Base-by-base conservation (phyloP, 2,329 filamentous ascomycete genomes). In the Aspergillus uvarum region DNA sequence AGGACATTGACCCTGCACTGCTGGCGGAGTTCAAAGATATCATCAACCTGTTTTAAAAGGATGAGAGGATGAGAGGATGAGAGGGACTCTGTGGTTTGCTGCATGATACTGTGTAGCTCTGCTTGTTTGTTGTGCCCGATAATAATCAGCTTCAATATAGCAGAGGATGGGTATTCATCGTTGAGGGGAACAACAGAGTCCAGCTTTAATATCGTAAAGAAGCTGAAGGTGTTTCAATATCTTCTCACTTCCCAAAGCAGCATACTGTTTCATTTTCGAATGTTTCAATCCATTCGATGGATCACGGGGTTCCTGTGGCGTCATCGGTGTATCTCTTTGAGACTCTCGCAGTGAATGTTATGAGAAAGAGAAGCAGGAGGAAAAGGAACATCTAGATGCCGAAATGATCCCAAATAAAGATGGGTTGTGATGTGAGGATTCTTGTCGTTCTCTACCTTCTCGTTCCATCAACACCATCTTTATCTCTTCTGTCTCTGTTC, bases 21-120 rank as follows among this genome's bases (percentile, higher is more conserved):
- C 63, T 78, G 56, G 70, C 77, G 56, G 74, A 79, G 61, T 79
- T 77, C 59, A 74, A 74, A 47, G 72, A 77, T 53, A 68, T 76
- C 60, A 73, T 78, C 56, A 73, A 77, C 53, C 74, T 79, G 57
- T 67, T 76, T 47, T 76, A 60, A 68, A n/a, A 24, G 16, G 38
- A 16, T 19, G 3, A 19, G 8, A 44, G 38, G 38, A n/a, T n/a
- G n/a, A n/a, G n/a, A 24, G 16, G 38, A 16, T 19, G 3, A 19
- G 8, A 44, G 38, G 38, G 16, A 6, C 16, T 7, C 38, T 44
- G 2, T 19, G 38, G 16, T 5, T 44, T 44, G 38, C 14, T 44
- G 7, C 38, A 16, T 7, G 38, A 5, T 8, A 19, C 2, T 19
- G 38, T 19, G n/a, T 44, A 6, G 16, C 14, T 44, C 16, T 19